Conservation (phyloP, 805 yeast species). For the Zygoascus biomembranicola region DNA sequence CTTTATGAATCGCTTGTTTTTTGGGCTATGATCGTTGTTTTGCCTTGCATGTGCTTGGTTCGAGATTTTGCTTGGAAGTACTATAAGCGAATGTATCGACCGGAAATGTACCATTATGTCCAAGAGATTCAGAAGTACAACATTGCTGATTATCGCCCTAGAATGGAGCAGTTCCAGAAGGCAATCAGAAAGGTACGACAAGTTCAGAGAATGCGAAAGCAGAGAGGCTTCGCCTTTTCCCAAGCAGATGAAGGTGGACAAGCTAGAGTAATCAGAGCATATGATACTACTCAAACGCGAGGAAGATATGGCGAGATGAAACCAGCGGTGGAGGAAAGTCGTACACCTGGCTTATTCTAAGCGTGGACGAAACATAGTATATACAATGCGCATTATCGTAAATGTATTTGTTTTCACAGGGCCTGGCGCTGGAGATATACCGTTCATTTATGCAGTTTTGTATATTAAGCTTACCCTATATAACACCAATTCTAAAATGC, state of each 20-base stretch:
- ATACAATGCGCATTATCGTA: not conserved
- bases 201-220: conserved; percentile 95
- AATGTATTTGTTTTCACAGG: no score
- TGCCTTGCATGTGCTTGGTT: conserved; percentile 68
- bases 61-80: conserved; percentile 94
- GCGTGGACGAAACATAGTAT: not conserved
- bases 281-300: conserved; percentile 84
- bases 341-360: not conserved
- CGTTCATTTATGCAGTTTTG: not conserved
- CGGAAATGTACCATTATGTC: conserved; percentile 88
- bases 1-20: conserved; percentile 70
- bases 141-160: conserved; percentile 89
- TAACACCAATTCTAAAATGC: not conserved
- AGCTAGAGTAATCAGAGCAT: conserved; percentile 83
- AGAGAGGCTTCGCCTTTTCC: conserved; percentile 96
- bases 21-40: conserved; percentile 74
- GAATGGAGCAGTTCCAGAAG: conserved; percentile 92
- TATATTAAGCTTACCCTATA: not conserved
- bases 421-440: not conserved
- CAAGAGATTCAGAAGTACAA: conserved; percentile 96
- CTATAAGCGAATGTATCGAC: conserved; percentile 82
- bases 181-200: conserved; percentile 97
- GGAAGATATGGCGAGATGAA: conserved; percentile 61
- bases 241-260: conserved; percentile 95
- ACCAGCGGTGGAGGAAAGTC: conserved; percentile 1